These are phyloP conservation scores for Saksenaea vasiformis DNA, from an alignment of 371 early-diverging fungal species.

Conservation along the genomic window DNA sequence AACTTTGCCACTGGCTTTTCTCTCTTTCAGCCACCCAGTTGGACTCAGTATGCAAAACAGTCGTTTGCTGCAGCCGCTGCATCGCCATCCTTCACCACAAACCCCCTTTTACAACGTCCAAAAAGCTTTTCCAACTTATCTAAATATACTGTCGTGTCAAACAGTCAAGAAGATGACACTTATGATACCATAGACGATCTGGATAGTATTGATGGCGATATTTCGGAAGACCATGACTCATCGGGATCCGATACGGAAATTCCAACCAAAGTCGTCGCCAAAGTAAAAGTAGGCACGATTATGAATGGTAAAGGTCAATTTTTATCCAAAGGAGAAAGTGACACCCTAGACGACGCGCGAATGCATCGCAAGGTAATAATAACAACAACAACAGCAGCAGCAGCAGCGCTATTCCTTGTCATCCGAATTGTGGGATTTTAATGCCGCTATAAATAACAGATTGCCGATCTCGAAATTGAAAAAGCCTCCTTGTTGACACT, in stretches of 20 bases:
- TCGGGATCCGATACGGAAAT: constrained; percentile 14
- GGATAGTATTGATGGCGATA: constrained; percentile 27
- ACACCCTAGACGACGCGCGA: constrained; percentile 41
- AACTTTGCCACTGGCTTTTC: constrained; percentile 8
- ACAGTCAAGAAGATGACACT: constrained; percentile 11
- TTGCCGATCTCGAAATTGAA: constrained; percentile 57
- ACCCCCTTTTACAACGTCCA: constrained; percentile 10
- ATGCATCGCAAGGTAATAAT: constrained; percentile 48
- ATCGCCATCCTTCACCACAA: background rate
- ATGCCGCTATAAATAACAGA: constrained; percentile 25
- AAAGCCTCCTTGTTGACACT: constrained; percentile 45
- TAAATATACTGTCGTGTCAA: constrained; percentile 10
- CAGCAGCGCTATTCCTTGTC: no score
- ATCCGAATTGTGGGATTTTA: background rate
- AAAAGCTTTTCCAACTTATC: constrained; percentile 23
- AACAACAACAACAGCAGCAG: no score
- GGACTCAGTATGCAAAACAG: constrained; percentile 2
- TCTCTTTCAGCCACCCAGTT: background rate
- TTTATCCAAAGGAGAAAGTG: constrained; percentile 31
- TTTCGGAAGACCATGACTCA: constrained; percentile 11
- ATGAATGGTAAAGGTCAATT: constrained; percentile 55
- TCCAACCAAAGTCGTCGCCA: constrained; percentile 39
- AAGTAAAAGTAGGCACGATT: constrained; percentile 47
- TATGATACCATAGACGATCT: constrained; percentile 9
- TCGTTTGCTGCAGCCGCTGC: constrained; percentile 4